Percentiles rank a stretch among this genome's conserved stretches.
Evolutionary conservation across 2,329 filamentous ascomycete genomes (phyloP).

Genomic region (Coleophoma eucalyptorum): DNA sequence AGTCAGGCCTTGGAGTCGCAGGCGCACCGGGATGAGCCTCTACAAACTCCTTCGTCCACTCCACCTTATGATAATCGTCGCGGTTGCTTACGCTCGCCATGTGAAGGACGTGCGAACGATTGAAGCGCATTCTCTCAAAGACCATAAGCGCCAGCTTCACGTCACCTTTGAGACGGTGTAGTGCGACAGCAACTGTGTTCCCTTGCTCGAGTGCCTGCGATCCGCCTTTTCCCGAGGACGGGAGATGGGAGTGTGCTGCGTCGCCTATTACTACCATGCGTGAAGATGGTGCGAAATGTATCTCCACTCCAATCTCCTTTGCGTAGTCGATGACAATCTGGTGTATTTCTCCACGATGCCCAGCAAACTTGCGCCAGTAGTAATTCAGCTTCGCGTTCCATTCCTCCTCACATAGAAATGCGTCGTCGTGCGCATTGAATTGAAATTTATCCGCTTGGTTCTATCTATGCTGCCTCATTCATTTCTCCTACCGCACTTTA

Average conservation of each 20-base stretch:
- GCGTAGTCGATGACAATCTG: background rate
- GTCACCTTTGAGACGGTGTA: conserved; percentile 5
- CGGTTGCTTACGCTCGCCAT: background rate
- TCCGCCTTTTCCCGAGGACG: conserved; percentile 63
- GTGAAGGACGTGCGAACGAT: background rate
- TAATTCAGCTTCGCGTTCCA: background rate
- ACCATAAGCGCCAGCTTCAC: background rate
- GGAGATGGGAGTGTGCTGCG: conserved; percentile 64
- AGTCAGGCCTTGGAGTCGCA: background rate
- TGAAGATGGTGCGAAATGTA: background rate
- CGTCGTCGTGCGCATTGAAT: background rate
- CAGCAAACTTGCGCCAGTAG: background rate
- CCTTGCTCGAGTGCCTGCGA: conserved; percentile 33
- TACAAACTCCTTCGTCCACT: background rate
- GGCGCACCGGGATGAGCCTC: background rate
- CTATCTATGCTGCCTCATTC: too few species aligned
- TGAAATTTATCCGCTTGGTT: background rate
- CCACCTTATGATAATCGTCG: background rate
- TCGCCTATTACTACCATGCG: conserved; percentile 44
- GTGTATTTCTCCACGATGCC: background rate
- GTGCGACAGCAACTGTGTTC: conserved; percentile 25
- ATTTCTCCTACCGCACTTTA: too few species aligned
- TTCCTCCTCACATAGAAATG: background rate
- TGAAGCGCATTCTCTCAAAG: background rate
- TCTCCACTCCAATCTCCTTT: background rate